A percentile compares a stretch with the other conserved stretches of the same genome.
phyloP scores from a whole-genome alignment of 768 basidiomycete genomes.

The Phanerochaete sordida region DNA sequence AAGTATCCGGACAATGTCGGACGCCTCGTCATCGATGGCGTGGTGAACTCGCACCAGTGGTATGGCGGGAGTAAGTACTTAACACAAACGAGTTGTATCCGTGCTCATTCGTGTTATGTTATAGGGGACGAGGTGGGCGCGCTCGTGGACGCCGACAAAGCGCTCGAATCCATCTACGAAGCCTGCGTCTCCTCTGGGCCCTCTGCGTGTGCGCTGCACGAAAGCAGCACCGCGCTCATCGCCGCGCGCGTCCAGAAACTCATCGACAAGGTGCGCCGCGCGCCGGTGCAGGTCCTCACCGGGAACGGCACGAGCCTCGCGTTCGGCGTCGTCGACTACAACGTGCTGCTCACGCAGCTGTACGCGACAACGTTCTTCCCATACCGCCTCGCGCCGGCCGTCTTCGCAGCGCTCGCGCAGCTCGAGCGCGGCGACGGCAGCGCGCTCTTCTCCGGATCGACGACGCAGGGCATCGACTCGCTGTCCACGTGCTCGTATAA shows the following conservation, averaged over 20 bases:
- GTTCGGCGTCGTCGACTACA: slow-evolving; percentile 8
- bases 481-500: neutral
- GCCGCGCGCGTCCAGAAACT: slow-evolving; percentile 13
- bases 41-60: slow-evolving; percentile 18
- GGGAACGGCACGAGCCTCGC: neutral
- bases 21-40: slow-evolving; percentile 27
- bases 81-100: no score
- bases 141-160: slow-evolving; percentile 12
- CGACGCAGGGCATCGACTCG: neutral
- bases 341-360: neutral
- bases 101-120: no score
- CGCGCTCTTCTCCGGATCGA: neutral
- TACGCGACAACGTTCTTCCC: slow-evolving; percentile 4
- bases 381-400: neutral
- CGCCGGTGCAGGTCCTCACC: neutral
- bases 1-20: slow-evolving; percentile 29
- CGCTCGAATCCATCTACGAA: slow-evolving; percentile 18
- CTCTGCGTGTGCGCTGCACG: slow-evolving; percentile 22
- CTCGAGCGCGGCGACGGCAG: slow-evolving; percentile 2
- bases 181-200: slow-evolving; percentile 19
- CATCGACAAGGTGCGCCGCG: neutral
- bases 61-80: no score
- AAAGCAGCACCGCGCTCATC: slow-evolving; percentile 16
- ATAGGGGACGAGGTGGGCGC: slow-evolving; percentile 8
- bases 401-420: neutral